phyloP scores from a whole-genome alignment of 1,139 yeast species.

The Suhomyces bolitotheri region DNA sequence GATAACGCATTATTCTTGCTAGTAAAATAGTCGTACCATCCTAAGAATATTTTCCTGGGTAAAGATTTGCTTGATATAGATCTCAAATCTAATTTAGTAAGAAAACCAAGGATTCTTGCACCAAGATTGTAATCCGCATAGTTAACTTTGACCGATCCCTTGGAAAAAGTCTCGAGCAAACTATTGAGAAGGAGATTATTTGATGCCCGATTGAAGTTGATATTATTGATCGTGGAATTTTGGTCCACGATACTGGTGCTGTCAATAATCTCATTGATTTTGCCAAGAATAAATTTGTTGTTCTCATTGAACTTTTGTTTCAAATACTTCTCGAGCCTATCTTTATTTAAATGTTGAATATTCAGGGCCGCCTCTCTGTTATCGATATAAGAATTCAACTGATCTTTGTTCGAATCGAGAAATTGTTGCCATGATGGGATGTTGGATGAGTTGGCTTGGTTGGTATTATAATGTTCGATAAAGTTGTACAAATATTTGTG shows the following conservation, averaged over 20 bases:
- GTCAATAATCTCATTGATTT: conserved; percentile 33
- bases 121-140: conserved; percentile 46
- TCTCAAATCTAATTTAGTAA: conserved; percentile 25
- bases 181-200: conserved; percentile 15
- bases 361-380: conserved; percentile 7
- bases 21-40: conserved; percentile 43
- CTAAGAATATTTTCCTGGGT: conserved; percentile 32
- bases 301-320: conserved; percentile 25
- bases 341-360: conserved; percentile 21
- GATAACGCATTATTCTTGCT: conserved; percentile 15
- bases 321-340: conserved; percentile 24
- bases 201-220: conserved; percentile 11
- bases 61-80: conserved; percentile 18
- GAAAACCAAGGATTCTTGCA: conserved; percentile 43
- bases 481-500: conserved; percentile 39
- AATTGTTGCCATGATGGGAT: conserved; percentile 26
- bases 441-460: conserved; percentile 6
- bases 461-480: conserved; percentile 31
- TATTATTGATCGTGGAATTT: conserved; percentile 2
- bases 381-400: conserved; percentile 22
- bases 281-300: conserved; percentile 26
- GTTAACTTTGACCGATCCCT: conserved; percentile 40
- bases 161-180: conserved; percentile 35
- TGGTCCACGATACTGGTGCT: conserved; percentile 15
- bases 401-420: conserved; percentile 20